Conservation (phyloP, 352 stramenopile species). For the Phytophthora nicotianae region DNA sequence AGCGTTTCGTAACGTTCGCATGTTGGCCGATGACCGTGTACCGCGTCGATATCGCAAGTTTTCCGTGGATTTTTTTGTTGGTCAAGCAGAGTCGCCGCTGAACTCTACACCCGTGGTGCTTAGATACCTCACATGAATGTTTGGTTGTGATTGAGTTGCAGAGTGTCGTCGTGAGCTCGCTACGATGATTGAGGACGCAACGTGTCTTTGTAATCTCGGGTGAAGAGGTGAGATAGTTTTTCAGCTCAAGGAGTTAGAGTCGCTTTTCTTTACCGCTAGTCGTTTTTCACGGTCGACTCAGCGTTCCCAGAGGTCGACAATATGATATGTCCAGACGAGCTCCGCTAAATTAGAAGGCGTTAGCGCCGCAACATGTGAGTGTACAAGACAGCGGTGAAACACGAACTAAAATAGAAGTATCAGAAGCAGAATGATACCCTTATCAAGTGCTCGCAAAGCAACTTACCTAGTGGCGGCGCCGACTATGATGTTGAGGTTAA, state of each 20-base stretch:
- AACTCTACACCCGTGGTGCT: neutral
- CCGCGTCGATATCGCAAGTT: constrained; percentile 1
- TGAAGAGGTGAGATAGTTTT: neutral
- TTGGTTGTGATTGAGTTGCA: neutral
- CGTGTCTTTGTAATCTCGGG: neutral
- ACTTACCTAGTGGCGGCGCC: no score
- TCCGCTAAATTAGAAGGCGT: neutral
- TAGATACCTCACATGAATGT: neutral
- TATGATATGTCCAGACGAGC: constrained; percentile 31
- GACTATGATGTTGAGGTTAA: no score
- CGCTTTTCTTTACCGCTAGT: constrained; percentile 3
- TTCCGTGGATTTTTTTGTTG: neutral
- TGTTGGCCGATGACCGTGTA: neutral
- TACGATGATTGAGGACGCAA: neutral
- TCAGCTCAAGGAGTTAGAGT: neutral
- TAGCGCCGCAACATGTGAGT: neutral
- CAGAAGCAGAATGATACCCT: no score
- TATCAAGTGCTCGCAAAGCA: no score
- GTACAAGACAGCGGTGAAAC: no score
- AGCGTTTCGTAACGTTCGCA: constrained; percentile 24
- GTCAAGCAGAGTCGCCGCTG: neutral
- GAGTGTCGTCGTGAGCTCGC: neutral
- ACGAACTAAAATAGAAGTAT: no score
- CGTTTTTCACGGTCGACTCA: neutral
- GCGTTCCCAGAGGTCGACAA: constrained; percentile 1